These are phyloP conservation scores for Saturnispora zaruensis DNA, from an alignment of 805 yeast genomes.

Conservation along the genomic window DNA sequence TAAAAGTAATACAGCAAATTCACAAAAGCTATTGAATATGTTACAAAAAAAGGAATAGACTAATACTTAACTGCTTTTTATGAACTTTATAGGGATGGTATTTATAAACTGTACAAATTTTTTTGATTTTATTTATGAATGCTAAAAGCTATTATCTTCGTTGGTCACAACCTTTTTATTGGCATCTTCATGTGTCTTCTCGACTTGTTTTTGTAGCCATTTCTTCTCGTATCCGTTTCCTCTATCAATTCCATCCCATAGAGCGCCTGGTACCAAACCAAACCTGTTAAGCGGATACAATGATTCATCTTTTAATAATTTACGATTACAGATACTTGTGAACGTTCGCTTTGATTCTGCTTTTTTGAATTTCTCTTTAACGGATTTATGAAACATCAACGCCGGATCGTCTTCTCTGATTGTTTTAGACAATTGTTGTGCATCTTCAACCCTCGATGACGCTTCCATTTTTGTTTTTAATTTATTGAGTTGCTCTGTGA, in stretches of 20 bases:
- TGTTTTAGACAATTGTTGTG: slow-evolving; percentile 30
- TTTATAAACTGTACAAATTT: background rate
- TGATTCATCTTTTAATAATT: slow-evolving; percentile 40
- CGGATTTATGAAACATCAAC: slow-evolving; percentile 32
- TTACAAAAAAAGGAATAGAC: background rate
- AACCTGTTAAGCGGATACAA: slow-evolving; percentile 61
- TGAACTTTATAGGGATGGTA: background rate
- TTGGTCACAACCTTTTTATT: slow-evolving; percentile 32
- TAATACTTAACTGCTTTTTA: background rate
- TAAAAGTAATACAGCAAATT: background rate
- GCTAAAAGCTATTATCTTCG: slow-evolving; percentile 20
- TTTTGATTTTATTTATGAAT: background rate
- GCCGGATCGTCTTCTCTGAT: slow-evolving; percentile 75
- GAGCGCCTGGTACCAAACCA: slow-evolving; percentile 63
- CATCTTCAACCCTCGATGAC: slow-evolving; percentile 15
- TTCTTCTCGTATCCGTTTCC: slow-evolving; percentile 77
- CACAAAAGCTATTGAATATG: slow-evolving; percentile 1
- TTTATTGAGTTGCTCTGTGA: slow-evolving; percentile 11
- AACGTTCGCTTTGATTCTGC: slow-evolving; percentile 11
- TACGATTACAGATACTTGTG: slow-evolving; percentile 39
- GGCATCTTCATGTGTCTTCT: slow-evolving; percentile 26
- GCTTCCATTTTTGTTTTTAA: slow-evolving; percentile 24
- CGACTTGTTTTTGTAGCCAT: slow-evolving; percentile 40
- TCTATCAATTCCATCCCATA: slow-evolving; percentile 92
- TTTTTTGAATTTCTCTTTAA: slow-evolving; percentile 17